These are phyloP conservation scores for Starmerella davenportii DNA, from an alignment of 805 yeast genomes.

Conservation along the genomic window DNA sequence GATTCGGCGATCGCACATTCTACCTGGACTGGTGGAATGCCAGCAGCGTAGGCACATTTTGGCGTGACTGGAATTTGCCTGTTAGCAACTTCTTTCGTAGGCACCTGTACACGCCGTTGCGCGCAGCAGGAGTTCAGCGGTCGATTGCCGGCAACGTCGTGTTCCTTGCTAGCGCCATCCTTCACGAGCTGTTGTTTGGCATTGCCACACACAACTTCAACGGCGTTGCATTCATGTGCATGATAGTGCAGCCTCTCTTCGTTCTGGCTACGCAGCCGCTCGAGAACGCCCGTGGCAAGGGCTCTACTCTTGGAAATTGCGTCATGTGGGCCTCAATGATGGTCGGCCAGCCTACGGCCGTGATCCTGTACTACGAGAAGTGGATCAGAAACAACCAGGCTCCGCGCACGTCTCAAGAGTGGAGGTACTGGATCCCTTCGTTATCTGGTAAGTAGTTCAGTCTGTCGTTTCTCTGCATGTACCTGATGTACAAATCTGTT, in stretches of 20 bases:
- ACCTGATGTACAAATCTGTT: no score
- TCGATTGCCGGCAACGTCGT: constrained; percentile 23
- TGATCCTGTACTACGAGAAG: constrained; percentile 28
- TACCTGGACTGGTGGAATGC: constrained; percentile 36
- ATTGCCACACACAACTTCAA: constrained; percentile 31
- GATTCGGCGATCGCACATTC: constrained; percentile 31
- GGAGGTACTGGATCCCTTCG: background rate
- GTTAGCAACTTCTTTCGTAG: constrained; percentile 28
- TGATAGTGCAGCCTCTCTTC: constrained; percentile 30
- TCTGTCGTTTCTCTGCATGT: no score
- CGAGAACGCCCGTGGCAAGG: constrained; percentile 27
- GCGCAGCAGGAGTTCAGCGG: constrained; percentile 22
- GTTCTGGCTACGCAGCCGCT: constrained; percentile 27
- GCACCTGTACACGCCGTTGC: constrained; percentile 28
- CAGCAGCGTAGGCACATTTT: constrained; percentile 30
- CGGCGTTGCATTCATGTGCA: constrained; percentile 30
- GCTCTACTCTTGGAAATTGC: constrained; percentile 29
- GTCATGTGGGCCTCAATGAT: constrained; percentile 31
- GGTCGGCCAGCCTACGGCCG: constrained; percentile 31
- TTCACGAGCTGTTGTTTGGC: constrained; percentile 32
- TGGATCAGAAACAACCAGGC: constrained; percentile 21
- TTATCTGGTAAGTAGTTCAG: no score
- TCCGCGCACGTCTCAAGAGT: background rate
- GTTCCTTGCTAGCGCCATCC: constrained; percentile 28
- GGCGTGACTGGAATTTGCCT: constrained; percentile 33